These are phyloP conservation scores for Aspergillus sp. DNA, from an alignment of 2,329 filamentous ascomycete species.

Conservation along the genomic window DNA sequence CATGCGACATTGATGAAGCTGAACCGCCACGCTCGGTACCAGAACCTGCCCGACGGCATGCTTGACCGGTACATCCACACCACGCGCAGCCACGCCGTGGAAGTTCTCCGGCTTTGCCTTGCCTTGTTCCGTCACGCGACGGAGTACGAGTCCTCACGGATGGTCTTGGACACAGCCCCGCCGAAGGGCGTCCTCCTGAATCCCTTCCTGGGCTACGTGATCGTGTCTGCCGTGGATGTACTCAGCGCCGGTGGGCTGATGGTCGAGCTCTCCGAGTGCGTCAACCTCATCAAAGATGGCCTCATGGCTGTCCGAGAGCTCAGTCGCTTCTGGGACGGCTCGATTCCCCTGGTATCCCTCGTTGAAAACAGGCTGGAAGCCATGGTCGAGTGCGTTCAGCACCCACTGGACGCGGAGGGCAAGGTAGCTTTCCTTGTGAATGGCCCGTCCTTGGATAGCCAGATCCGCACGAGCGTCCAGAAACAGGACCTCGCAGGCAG, in stretches of 20 bases:
- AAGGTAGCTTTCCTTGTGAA: constrained; percentile 38
- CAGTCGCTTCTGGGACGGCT: constrained; percentile 59
- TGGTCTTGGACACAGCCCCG: constrained; percentile 14
- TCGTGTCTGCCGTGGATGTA: constrained; percentile 65
- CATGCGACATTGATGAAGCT: constrained; percentile 63
- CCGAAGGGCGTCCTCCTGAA: constrained; percentile 47
- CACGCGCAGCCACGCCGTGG: constrained; percentile 53
- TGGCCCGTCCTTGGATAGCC: constrained; percentile 38
- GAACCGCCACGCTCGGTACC: constrained; percentile 57
- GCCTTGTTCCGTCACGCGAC: constrained; percentile 23
- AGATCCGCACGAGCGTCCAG: constrained; percentile 27
- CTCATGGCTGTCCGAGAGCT: constrained; percentile 56
- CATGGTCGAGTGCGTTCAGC: constrained; percentile 37
- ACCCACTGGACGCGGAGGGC: constrained; percentile 30
- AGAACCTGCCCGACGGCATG: constrained; percentile 40
- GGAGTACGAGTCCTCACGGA: constrained; percentile 19
- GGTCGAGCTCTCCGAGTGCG: constrained; percentile 49
- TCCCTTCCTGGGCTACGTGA: constrained; percentile 62
- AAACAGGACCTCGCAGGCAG: constrained; percentile 20
- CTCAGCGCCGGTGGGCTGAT: constrained; percentile 60
- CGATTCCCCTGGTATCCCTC: constrained; percentile 49
- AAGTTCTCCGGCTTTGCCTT: constrained; percentile 48
- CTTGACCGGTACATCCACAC: constrained; percentile 47
- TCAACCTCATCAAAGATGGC: constrained; percentile 55
- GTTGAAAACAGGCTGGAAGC: constrained; percentile 48